Percentiles rank a stretch among this genome's conserved stretches.
phyloP scores from a whole-genome alignment of 345 rosid genomes.

The Anacardium occidentale region DNA sequence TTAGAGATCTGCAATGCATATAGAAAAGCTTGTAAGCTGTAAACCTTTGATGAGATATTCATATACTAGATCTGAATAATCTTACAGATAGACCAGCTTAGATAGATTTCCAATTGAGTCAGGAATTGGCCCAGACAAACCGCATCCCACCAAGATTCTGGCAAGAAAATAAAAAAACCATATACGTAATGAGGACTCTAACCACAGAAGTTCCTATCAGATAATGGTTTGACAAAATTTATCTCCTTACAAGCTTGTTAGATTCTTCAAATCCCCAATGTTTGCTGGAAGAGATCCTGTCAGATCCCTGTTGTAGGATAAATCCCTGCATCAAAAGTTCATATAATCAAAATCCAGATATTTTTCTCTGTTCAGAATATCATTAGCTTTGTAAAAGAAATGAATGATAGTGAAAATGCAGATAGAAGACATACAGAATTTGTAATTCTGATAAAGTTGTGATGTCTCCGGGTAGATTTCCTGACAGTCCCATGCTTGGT shows the following conservation, averaged over 20 bases:
- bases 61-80: slow-evolving; percentile 2
- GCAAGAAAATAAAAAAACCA: slow-evolving; percentile 12
- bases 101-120: slow-evolving; percentile 56
- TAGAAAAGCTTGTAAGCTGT: neutral
- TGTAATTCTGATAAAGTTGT: slow-evolving; percentile 50
- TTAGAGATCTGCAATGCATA: slow-evolving; percentile 58
- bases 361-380: neutral
- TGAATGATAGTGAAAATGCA: neutral
- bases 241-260: slow-evolving; percentile 61
- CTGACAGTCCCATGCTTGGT: slow-evolving; percentile 52
- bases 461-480: slow-evolving; percentile 59
- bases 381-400: neutral
- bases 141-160: slow-evolving; percentile 77
- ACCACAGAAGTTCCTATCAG: slow-evolving; percentile 8
- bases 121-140: slow-evolving; percentile 72
- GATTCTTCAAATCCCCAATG: slow-evolving; percentile 57
- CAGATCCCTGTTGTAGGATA: slow-evolving; percentile 62
- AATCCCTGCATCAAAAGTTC: slow-evolving; percentile 53
- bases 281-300: slow-evolving; percentile 62
- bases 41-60: neutral
- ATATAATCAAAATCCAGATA: slow-evolving; percentile 15
- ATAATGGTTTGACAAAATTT: neutral
- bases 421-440: slow-evolving; percentile 13
- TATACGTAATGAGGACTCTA: neutral
- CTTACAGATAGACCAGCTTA: slow-evolving; percentile 60